Percentiles rank a stretch among this genome's conserved stretches.
Conservation (phyloP, 768 basidiomycete genomes). For the Kwoniella mangroviensis region DNA sequence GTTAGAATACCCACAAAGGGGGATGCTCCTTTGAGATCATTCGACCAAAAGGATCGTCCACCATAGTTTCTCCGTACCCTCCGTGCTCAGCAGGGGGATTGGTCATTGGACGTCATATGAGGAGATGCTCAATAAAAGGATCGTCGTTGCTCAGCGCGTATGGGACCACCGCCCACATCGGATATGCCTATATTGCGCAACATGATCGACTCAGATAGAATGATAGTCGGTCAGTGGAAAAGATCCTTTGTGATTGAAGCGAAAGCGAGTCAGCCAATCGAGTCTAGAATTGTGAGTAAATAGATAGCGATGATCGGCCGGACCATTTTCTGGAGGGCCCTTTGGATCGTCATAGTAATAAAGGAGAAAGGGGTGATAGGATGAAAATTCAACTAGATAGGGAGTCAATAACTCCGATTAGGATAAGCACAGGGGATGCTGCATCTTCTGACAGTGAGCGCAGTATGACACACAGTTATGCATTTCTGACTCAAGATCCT, state of each 20-base stretch:
- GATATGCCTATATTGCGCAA: background rate
- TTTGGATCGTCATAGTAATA: background rate
- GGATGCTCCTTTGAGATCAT: background rate
- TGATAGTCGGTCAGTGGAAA: background rate
- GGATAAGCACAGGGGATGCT: background rate
- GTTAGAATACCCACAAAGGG: slow-evolving; percentile 3
- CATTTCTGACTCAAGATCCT: background rate
- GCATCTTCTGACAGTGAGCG: background rate
- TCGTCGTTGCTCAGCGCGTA: background rate
- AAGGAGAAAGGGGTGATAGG: slow-evolving; percentile 6
- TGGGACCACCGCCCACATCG: background rate
- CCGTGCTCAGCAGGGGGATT: slow-evolving; percentile 5
- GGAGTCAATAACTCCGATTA: slow-evolving; percentile 1
- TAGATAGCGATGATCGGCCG: background rate
- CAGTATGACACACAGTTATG: background rate
- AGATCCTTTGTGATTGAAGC: background rate
- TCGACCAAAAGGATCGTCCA: background rate
- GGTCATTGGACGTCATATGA: background rate
- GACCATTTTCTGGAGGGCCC: background rate
- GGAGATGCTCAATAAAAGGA: slow-evolving; percentile 9
- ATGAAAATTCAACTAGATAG: background rate
- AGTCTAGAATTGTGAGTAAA: background rate
- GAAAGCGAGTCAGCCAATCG: background rate
- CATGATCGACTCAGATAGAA: background rate
- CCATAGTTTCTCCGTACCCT: background rate